phyloP scores from a whole-genome alignment of 2,329 filamentous ascomycete species.

The Lecanosticta acicola region DNA sequence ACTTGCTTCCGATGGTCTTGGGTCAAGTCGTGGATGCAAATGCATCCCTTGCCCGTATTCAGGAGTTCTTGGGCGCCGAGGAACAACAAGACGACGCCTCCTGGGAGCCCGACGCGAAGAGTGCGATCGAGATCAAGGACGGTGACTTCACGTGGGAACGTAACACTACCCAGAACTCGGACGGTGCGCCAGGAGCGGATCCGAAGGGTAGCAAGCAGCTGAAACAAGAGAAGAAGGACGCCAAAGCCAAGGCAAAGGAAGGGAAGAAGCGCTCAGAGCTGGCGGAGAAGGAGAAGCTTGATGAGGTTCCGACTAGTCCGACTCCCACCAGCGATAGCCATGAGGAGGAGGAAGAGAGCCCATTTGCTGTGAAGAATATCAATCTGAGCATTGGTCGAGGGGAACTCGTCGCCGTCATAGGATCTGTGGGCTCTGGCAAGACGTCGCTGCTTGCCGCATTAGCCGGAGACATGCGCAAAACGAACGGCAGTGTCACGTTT shows the following conservation, averaged over 20 bases:
- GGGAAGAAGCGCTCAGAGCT: conserved; percentile 33
- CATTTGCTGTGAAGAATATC: conserved; percentile 67
- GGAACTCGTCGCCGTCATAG: conserved; percentile 79
- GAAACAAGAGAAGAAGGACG: conserved; percentile 41
- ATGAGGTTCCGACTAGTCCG: conserved; percentile 14
- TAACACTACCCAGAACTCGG: conserved; percentile 46
- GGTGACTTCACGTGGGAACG: conserved; percentile 86
- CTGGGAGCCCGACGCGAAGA: conserved; percentile 48
- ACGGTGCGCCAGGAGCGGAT: conserved; percentile 29
- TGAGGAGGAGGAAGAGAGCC: conserved; percentile 53
- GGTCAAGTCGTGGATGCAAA: conserved; percentile 86
- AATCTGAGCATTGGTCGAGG: conserved; percentile 64
- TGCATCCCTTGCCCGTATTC: conserved; percentile 75
- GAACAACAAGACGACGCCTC: conserved; percentile 69
- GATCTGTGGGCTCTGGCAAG: conserved; percentile 84
- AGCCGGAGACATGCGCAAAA: conserved; percentile 90
- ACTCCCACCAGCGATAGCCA: conserved; percentile 34
- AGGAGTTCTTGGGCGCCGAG: conserved; percentile 82
- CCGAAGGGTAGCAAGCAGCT: conserved; percentile 33
- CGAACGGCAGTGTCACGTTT: conserved; percentile 64
- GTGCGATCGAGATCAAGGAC: conserved; percentile 61
- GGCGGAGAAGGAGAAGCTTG: conserved; percentile 26
- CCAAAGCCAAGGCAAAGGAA: conserved; percentile 39
- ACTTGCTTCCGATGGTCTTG: conserved; percentile 79
- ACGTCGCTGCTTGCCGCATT: conserved; percentile 81